A percentile compares a stretch with the other conserved stretches of the same genome.
Evolutionary conservation across 352 stramenopile species (phyloP).

Genomic region (Phytopythium aichiense): DNA sequence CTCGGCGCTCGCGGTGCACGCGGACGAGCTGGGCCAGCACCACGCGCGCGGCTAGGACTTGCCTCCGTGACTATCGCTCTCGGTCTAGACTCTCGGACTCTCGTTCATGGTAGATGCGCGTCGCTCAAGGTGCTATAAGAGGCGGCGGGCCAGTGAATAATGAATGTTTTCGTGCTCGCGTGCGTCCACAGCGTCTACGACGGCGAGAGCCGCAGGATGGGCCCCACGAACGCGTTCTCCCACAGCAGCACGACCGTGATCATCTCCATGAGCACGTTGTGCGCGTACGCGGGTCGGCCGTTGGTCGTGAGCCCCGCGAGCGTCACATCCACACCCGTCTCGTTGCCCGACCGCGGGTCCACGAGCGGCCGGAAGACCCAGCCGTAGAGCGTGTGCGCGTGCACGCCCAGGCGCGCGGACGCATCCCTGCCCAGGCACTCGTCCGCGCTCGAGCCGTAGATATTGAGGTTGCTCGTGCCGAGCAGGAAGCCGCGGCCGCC

Average conservation of each 20-base stretch:
- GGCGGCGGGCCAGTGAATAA: too few relatives aligned
- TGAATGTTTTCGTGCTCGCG: too few relatives aligned
- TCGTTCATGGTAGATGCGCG: not conserved
- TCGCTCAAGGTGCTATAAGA: too few relatives aligned
- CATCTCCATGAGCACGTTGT: conserved; percentile 34
- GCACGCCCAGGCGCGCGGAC: conserved; percentile 12
- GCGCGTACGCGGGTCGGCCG: conserved; percentile 19
- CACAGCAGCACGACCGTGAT: conserved; percentile 27
- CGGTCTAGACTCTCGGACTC: too few relatives aligned
- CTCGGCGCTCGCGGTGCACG: conserved; percentile 23
- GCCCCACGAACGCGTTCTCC: conserved; percentile 20
- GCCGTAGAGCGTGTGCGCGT: conserved; percentile 25
- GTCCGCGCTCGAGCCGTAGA: conserved; percentile 16
- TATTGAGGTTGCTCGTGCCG: conserved; percentile 24
- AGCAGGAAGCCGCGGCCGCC: conserved; percentile 12
- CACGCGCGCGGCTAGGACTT: conserved; percentile 3
- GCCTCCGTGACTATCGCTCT: too few relatives aligned
- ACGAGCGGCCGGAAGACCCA: conserved; percentile 14
- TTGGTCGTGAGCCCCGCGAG: conserved; percentile 27
- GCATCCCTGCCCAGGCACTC: conserved; percentile 19
- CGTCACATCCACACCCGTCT: conserved; percentile 17
- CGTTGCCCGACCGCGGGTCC: not conserved
- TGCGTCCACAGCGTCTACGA: too few relatives aligned
- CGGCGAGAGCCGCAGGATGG: conserved; percentile 11
- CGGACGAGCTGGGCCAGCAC: conserved; percentile 24